Evolutionary conservation across 441 rosid species (phyloP).

Genomic region (Croton laevigatus): DNA sequence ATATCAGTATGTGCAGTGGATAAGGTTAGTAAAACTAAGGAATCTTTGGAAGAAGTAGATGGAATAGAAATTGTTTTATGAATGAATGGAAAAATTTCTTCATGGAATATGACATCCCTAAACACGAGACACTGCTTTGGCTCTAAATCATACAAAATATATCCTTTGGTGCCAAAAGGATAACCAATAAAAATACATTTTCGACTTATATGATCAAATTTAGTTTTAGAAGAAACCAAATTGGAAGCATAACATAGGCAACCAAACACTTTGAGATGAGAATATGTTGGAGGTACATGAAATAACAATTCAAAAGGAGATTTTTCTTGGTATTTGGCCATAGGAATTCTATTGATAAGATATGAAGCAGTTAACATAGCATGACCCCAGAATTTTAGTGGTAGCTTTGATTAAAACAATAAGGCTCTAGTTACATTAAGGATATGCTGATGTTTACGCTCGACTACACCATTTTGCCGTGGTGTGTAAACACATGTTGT

Average conservation of each 20-base stretch:
- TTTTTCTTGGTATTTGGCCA: neutral
- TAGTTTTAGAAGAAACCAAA: neutral
- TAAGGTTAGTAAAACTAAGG: neutral
- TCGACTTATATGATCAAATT: neutral
- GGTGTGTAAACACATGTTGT: neutral
- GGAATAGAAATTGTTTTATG: neutral
- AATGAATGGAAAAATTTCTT: neutral
- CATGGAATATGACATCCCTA: neutral
- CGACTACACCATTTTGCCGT: neutral
- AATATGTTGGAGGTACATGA: neutral
- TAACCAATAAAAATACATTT: neutral
- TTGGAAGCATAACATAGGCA: neutral
- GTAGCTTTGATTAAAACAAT: neutral
- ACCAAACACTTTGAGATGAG: neutral
- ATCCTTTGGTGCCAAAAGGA: neutral
- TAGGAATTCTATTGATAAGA: neutral
- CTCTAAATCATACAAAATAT: neutral
- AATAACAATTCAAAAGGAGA: neutral
- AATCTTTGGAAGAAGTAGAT: neutral
- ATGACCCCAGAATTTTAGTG: neutral
- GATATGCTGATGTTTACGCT: neutral
- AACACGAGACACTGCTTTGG: neutral
- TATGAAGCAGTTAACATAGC: neutral
- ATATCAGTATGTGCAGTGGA: neutral
- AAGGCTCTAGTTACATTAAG: neutral